A percentile compares a stretch with the other conserved stretches of the same genome.
These are phyloP conservation scores for Lodderomyces beijingensis DNA, from an alignment of 1,139 yeast genomes.

Conservation along the genomic window DNA sequence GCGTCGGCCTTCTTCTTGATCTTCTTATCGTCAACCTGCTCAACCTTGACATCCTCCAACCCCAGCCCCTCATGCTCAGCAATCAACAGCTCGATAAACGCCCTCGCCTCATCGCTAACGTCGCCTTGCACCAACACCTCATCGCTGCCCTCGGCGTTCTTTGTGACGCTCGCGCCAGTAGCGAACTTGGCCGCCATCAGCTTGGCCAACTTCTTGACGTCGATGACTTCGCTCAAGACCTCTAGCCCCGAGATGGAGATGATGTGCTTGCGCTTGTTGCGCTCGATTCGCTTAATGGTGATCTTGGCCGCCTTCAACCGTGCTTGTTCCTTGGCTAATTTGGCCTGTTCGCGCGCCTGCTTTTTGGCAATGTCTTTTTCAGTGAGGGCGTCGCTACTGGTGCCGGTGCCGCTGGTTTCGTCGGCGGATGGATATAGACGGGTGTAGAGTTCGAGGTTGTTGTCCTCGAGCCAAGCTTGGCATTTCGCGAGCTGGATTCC, in stretches of 20 bases:
- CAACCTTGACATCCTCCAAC: conserved; percentile 78
- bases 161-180: conserved; percentile 93
- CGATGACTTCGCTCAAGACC: conserved; percentile 81
- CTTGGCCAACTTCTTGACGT: conserved; percentile 86
- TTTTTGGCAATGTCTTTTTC: conserved; percentile 72
- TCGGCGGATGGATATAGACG: conserved; percentile 56
- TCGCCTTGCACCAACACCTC: conserved; percentile 94
- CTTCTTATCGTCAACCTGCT: conserved; percentile 77
- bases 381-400: conserved; percentile 1
- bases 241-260: conserved; percentile 86
- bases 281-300: conserved; percentile 77
- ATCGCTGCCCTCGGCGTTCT: conserved; percentile 87
- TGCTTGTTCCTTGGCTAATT: conserved; percentile 79
- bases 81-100: conserved; percentile 63
- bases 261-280: conserved; percentile 86
- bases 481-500: conserved; percentile 81
- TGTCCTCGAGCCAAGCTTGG: conserved; percentile 71
- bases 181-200: conserved; percentile 93
- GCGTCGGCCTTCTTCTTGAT: conserved; percentile 48
- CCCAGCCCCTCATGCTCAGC: conserved; percentile 81
- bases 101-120: conserved; percentile 87
- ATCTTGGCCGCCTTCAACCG: conserved; percentile 78
- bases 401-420: background rate
- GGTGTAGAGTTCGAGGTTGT: conserved; percentile 53
- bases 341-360: conserved; percentile 86